phyloP scores from a whole-genome alignment of 2,329 filamentous ascomycete genomes.

The Emericellopsis atlantica region DNA sequence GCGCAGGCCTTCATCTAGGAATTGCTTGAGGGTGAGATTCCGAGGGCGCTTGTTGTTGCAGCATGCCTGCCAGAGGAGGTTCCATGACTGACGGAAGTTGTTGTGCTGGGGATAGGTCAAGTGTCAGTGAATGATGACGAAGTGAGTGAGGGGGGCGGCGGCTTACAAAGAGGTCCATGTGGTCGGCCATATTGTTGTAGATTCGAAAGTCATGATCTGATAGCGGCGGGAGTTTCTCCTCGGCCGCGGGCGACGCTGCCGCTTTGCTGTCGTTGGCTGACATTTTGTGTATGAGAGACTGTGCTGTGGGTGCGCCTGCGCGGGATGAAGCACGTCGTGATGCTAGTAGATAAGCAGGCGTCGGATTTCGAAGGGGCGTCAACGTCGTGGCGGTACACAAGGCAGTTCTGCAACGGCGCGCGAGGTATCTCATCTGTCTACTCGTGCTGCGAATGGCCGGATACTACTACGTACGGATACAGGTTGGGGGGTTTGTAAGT shows the following conservation, averaged over 20 bases:
- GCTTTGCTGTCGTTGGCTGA: not conserved
- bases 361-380: no score
- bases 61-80: conserved; percentile 54
- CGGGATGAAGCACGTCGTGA: not conserved
- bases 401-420: no score
- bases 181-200: conserved; percentile 62
- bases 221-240: conserved; percentile 42
- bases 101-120: conserved; percentile 42
- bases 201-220: conserved; percentile 51
- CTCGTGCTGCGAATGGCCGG: no score
- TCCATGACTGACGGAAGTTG: conserved; percentile 67
- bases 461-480: no score
- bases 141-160: not conserved
- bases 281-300: not conserved
- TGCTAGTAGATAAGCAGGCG: not conserved
- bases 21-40: conserved; percentile 54
- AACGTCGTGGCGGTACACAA: no score
- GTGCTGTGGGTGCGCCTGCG: not conserved
- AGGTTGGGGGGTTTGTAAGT: no score
- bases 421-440: no score
- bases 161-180: conserved; percentile 61
- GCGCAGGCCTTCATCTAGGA: conserved; percentile 54
- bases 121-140: not conserved
- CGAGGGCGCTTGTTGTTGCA: conserved; percentile 42
- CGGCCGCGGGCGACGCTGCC: not conserved